phyloP scores from a whole-genome alignment of 768 basidiomycete genomes.

The Tylopilus plumbeoviolaceoides region DNA sequence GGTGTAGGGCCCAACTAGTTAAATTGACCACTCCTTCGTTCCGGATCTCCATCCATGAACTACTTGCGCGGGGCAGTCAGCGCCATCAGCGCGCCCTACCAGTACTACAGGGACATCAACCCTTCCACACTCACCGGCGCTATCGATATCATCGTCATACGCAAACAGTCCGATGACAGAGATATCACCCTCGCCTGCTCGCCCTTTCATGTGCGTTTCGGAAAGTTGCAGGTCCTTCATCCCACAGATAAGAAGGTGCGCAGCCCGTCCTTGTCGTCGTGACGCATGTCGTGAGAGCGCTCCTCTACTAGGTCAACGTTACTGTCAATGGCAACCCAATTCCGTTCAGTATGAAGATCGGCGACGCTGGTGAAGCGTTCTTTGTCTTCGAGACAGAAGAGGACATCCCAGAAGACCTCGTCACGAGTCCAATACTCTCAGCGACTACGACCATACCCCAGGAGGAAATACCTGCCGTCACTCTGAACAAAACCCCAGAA shows the following conservation, averaged over 20 bases:
- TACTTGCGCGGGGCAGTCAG: conserved; percentile 83
- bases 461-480: conserved; percentile 28
- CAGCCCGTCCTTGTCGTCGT: background rate
- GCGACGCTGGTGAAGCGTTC: conserved; percentile 98
- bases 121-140: conserved; percentile 96
- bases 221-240: conserved; percentile 92
- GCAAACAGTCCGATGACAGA: conserved; percentile 61
- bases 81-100: conserved; percentile 82
- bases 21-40: background rate
- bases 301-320: conserved; percentile 69
- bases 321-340: conserved; percentile 81
- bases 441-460: conserved; percentile 41
- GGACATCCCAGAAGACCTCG: conserved; percentile 88
- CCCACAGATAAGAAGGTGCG: conserved; percentile 90
- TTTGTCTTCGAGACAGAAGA: conserved; percentile 97
- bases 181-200: conserved; percentile 77
- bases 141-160: conserved; percentile 97
- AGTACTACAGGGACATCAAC: conserved; percentile 92
- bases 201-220: conserved; percentile 96
- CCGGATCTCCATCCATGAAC: conserved; percentile 53
- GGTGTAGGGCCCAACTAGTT: background rate
- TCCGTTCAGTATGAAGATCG: conserved; percentile 97
- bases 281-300: background rate
- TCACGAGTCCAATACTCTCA: conserved; percentile 86
- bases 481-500: conserved; percentile 16